Conservation (phyloP, 2,329 filamentous ascomycete genomes). For the Botrytis pseudocinerea region DNA sequence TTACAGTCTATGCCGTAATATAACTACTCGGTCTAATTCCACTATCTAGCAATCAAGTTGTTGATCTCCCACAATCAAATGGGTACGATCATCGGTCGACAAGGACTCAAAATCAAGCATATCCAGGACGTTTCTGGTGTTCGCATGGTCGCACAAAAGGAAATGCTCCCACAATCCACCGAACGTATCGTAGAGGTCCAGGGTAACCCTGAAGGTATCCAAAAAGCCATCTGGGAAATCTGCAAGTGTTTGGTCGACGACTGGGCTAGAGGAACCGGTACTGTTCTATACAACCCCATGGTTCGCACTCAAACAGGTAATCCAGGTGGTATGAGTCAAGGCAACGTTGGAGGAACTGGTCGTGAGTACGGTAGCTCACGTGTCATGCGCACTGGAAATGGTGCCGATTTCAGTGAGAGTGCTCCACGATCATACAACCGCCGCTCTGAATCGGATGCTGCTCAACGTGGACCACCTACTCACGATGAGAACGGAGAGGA, state of each 20-base stretch:
- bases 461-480: constrained; percentile 76
- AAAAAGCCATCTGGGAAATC: constrained; percentile 97
- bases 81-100: constrained; percentile 97
- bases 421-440: constrained; percentile 68
- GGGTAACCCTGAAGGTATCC: constrained; percentile 90
- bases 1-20: constrained; percentile 31
- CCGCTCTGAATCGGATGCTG: constrained; percentile 81
- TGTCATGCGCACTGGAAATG: constrained; percentile 94
- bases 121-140: constrained; percentile 97
- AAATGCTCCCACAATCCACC: constrained; percentile 98
- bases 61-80: constrained; percentile 99
- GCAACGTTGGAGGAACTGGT: constrained; percentile 49
- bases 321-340: constrained; percentile 44
- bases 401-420: constrained; percentile 93
- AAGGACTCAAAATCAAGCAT: constrained; percentile 98
- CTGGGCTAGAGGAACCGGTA: constrained; percentile 95
- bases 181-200: constrained; percentile 97
- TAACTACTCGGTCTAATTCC: constrained; percentile 15
- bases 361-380: constrained; percentile 63
- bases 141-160: constrained; percentile 98
- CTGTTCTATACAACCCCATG: constrained; percentile 94
- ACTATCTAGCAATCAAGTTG: constrained; percentile 78
- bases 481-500: constrained; percentile 97
- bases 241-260: constrained; percentile 98
- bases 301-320: constrained; percentile 75